Percentiles rank a stretch among this genome's conserved stretches.
These are phyloP conservation scores for Ganoderma sp. DNA, from an alignment of 1,284 basidiomycete genomes.

Conservation along the genomic window DNA sequence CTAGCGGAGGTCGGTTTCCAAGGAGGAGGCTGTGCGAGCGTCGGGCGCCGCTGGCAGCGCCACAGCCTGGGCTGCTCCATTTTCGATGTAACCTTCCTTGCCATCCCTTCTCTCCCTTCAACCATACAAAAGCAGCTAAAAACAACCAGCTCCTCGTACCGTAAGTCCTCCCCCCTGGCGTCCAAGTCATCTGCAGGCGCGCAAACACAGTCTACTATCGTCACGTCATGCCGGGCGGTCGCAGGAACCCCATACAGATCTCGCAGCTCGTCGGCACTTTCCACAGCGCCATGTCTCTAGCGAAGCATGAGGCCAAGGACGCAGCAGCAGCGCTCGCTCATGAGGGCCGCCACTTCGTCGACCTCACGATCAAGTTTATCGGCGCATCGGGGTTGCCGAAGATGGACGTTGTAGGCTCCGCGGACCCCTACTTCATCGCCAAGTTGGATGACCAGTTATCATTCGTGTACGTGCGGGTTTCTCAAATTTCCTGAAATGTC, in stretches of 20 bases:
- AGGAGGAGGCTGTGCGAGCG: constrained; percentile 29
- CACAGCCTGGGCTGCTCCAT: constrained; percentile 1
- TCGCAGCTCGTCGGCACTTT: constrained; percentile 32
- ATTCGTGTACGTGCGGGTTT: constrained; percentile 56
- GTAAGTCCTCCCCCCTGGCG: constrained; percentile 11
- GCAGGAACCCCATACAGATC: constrained; percentile 31
- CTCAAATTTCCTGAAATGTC: background rate
- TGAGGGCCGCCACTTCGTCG: constrained; percentile 45
- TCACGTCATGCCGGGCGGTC: constrained; percentile 27
- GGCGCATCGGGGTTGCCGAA: constrained; percentile 69
- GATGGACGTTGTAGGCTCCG: constrained; percentile 70
- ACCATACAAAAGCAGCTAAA: background rate
- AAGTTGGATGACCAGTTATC: constrained; percentile 64
- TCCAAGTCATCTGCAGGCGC: constrained; percentile 2
- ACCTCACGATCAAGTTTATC: constrained; percentile 69
- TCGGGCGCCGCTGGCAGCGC: constrained; percentile 1
- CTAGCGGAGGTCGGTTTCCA: constrained; percentile 1
- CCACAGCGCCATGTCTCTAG: constrained; percentile 29
- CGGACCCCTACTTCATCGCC: constrained; percentile 76
- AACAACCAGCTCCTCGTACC: too few relatives aligned
- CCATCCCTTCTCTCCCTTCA: background rate
- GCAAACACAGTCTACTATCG: background rate
- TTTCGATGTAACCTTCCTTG: background rate
- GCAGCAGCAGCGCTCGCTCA: constrained; percentile 23
- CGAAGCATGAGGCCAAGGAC: constrained; percentile 28